Evolutionary conservation across 345 rosid genomes (phyloP), one percentile per base, ranked within the genome.

Genomic region (Raphanus raphanistrum): DNA sequence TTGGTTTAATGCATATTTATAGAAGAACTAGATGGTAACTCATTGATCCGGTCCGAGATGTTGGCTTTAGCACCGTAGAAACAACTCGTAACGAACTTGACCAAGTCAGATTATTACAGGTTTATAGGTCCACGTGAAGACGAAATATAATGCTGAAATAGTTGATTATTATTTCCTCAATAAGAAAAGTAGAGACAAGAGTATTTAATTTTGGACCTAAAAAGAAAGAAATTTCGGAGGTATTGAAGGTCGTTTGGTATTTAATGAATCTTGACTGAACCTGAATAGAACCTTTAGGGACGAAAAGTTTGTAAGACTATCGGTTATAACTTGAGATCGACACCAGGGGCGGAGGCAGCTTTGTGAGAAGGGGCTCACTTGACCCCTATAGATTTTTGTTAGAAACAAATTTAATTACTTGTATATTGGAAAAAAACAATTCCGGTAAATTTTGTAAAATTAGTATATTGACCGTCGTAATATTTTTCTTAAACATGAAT

Each of bases 11-110:
- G 66, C 26, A 12, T 78, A 66, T 78, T 43, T 78, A 72, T 78
- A 78, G 73, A 66, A 16, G 31, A 43, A 16, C 28, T 31, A 33
- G 17, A 54, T 70, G 75, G 52, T 55, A 55, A 77, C 48, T 6
- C 71, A 55, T 77, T 72, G 77, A 78, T 78, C 25, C 27, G 69
- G 77, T 78, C 81, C 81, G 63, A 78, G 57, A 59, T 66, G 72
- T 66, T 78, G 68, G 73, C 45, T 66, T 52, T 52, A 54, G 54
- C 70, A 76, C 26, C 75, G 71, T 71, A 41, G 76, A 48, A 65
- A 62, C 21, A 77, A 55, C 21, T 65, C 5, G 67, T 77, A 6
- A 36, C 50, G 54, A 64, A 11, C 17, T 38, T 65, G 80, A 77
- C 81, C 13, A 38, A 64, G 81, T 77, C 76, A 66, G 31, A 31